Conservation (phyloP, 331 rosid genomes). For the Malus hybrid region DNA sequence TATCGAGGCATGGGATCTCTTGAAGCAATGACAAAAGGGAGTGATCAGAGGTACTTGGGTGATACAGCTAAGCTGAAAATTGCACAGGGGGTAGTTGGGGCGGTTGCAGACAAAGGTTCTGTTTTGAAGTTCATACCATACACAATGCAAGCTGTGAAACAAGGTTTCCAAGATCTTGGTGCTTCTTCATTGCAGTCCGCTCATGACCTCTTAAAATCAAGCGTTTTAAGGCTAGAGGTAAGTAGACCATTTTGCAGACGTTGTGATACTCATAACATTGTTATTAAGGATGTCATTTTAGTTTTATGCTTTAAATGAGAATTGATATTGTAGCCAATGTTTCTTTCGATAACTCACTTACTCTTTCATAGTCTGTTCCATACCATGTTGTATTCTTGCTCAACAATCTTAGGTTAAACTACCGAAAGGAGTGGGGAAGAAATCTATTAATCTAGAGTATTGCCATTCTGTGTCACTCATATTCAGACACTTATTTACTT, state of each 20-base stretch:
- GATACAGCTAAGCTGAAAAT: conserved; percentile 81
- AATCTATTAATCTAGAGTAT: too few species aligned
- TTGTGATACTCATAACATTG: background rate
- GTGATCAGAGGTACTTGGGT: conserved; percentile 82
- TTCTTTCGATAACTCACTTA: too few species aligned
- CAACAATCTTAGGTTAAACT: too few species aligned
- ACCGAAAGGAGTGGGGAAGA: too few species aligned
- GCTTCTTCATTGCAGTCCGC: conserved; percentile 77
- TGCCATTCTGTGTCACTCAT: too few species aligned
- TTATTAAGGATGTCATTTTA: too few species aligned
- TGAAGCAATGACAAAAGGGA: conserved; percentile 97
- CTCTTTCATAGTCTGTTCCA: too few species aligned
- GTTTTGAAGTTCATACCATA: conserved; percentile 82
- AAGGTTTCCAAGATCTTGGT: conserved; percentile 97
- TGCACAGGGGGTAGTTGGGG: conserved; percentile 97
- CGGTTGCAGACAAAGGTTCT: conserved; percentile 90
- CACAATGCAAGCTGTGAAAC: conserved; percentile 90
- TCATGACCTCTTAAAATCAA: conserved; percentile 72
- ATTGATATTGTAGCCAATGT: too few species aligned
- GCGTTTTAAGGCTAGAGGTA: conserved; percentile 84
- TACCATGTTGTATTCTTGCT: too few species aligned
- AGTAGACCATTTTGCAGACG: conserved; percentile 1
- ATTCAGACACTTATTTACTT: too few species aligned
- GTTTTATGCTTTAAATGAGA: too few species aligned
- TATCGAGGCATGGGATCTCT: conserved; percentile 94